Conservation (phyloP, 306 rosid genomes). For the Quercus dentata region DNA sequence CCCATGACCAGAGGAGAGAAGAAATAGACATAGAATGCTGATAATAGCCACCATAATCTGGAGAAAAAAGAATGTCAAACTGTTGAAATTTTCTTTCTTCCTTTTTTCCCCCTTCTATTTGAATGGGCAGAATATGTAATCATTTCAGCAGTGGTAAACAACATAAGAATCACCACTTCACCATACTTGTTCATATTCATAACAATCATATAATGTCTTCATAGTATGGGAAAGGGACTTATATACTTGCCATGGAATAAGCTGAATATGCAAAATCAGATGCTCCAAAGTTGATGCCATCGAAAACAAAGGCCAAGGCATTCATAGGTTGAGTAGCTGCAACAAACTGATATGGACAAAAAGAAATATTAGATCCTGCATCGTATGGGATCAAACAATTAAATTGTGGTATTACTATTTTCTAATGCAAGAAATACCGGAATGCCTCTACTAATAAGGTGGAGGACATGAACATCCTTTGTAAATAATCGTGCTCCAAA, state of each 20-base stretch:
- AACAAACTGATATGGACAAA: constrained; percentile 59
- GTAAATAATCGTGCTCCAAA: constrained; percentile 82
- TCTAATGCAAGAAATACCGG: constrained; percentile 56
- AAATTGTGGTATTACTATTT: neutral
- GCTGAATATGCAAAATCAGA: constrained; percentile 98
- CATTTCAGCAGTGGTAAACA: neutral
- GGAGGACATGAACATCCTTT: constrained; percentile 56
- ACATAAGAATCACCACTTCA: neutral
- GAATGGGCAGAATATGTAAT: neutral
- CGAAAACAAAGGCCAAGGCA: constrained; percentile 88
- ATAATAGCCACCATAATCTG: constrained; percentile 82
- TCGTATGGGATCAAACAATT: constrained; percentile 3
- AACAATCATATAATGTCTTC: neutral
- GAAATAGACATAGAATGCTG: constrained; percentile 70
- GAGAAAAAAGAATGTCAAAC: constrained; percentile 1
- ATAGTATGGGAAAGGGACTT: constrained; percentile 2
- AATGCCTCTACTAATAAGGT: constrained; percentile 65
- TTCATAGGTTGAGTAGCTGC: constrained; percentile 92
- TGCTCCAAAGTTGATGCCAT: constrained; percentile 96
- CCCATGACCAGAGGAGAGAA: constrained; percentile 65
- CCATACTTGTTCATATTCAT: neutral
- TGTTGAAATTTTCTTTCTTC: neutral
- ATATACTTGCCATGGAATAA: constrained; percentile 72
- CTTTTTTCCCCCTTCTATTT: neutral
- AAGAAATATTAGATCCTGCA: constrained; percentile 17